Base-by-base conservation (phyloP, 371 early-diverging fungal genomes). In the Mortierella sp. region DNA sequence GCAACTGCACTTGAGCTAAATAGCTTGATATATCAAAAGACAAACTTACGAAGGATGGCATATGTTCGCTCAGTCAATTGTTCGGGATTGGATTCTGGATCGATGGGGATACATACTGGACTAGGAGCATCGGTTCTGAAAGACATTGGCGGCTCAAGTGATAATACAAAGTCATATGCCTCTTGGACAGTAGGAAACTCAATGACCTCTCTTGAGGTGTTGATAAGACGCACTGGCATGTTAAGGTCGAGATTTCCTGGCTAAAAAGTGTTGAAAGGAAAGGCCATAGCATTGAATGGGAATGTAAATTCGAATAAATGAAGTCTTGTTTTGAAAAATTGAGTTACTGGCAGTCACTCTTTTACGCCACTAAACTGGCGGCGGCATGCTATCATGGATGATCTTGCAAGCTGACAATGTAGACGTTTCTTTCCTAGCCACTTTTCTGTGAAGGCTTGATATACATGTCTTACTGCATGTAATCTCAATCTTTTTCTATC, bases 61-160 rank as follows among this genome's bases (percentile, higher is more conserved):
- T 79, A 79, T 55, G 80, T 67, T 22, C 80, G 70, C 13, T 63
- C 61, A 13, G 66, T 37, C 64, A 80, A 54, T 55, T 80, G 80
- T 3, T 53, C 58, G 5, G 75, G 75, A 49, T 67, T 74, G 4
- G 75, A 80, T 47, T 80, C 80, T 42, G 80, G 80, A 60, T 74
- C 81, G 35, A 80, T 74, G 59, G 75, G 81, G 54, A 75, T 68
- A 61, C 81, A 75, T 17, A 80, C 75, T 5, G 81, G 66, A 22
- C 63, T 64, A 4, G 81, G 75, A 1, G 81, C 75, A 37, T 79
- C 80, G 31, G 80, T 79, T 40, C 80, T 70, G 65, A 79, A 79
- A 35, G 74, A 66, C 80, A 79, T 79, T n/a, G 80, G 80, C 1
- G 74, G 62, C 28, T 79, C 80, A 31, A 79, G 68, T 1, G 75